Percentiles rank a stretch among this genome's conserved stretches.
These are phyloP conservation scores for Ceratocystiopsis minuta DNA, from an alignment of 2,329 filamentous ascomycete genomes.

Conservation along the genomic window DNA sequence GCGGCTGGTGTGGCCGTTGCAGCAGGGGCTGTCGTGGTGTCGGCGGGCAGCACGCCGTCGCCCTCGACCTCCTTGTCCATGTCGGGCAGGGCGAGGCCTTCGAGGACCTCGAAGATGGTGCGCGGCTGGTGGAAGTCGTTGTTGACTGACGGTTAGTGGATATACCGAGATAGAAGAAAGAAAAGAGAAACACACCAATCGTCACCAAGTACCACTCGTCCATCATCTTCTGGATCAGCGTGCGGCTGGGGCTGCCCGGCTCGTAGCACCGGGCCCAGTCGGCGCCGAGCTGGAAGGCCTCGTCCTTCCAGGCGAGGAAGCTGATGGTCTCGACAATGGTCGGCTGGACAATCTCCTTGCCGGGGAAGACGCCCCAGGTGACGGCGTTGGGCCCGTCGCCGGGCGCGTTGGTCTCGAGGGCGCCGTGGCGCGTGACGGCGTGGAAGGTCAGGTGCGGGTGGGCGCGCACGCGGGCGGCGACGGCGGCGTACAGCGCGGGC, in stretches of 20 bases:
- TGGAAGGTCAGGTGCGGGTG: slow-evolving; percentile 84
- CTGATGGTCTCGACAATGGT: slow-evolving; percentile 98
- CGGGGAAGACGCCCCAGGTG: slow-evolving; percentile 18
- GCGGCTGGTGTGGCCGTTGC: too few species aligned
- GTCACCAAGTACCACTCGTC: slow-evolving; percentile 88
- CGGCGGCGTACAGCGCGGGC: slow-evolving; percentile 56
- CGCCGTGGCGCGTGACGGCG: slow-evolving; percentile 68
- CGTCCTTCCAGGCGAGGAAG: slow-evolving; percentile 97
- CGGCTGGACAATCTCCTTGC: slow-evolving; percentile 94
- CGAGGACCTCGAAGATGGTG: slow-evolving; percentile 72
- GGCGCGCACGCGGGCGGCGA: slow-evolving; percentile 59
- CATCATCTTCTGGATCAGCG: slow-evolving; percentile 68
- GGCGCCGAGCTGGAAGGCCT: slow-evolving; percentile 78
- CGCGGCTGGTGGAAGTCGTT: slow-evolving; percentile 85
- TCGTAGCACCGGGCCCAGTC: slow-evolving; percentile 93
- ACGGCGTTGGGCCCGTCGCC: slow-evolving; percentile 89
- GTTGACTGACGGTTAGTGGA: slow-evolving; percentile 44
- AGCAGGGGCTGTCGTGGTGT: neutral
- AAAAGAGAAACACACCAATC: slow-evolving; percentile 48
- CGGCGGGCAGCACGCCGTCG: slow-evolving; percentile 9
- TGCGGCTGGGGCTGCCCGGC: slow-evolving; percentile 54
- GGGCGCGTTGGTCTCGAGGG: slow-evolving; percentile 68
- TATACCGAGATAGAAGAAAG: neutral
- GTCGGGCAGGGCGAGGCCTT: slow-evolving; percentile 52
- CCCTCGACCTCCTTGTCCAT: slow-evolving; percentile 29